These are phyloP conservation scores for Dendryphion nanum DNA, from an alignment of 2,329 filamentous ascomycete species.

Conservation along the genomic window DNA sequence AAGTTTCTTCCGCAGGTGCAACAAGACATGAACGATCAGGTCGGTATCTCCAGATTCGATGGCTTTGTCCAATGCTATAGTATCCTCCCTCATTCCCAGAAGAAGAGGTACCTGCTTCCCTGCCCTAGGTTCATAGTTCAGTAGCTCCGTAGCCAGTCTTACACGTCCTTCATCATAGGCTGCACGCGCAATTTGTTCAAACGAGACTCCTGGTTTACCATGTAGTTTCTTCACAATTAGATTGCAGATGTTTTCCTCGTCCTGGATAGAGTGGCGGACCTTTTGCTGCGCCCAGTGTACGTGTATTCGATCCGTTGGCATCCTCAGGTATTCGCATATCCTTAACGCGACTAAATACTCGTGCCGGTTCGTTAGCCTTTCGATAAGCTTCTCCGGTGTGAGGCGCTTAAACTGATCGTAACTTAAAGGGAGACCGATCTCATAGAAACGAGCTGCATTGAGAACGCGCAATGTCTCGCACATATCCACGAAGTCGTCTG, in stretches of 20 bases:
- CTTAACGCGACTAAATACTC: slow-evolving; percentile 89
- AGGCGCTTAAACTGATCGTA: slow-evolving; percentile 93
- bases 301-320: slow-evolving; percentile 87
- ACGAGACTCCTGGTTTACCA: slow-evolving; percentile 89
- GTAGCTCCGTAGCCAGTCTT: slow-evolving; percentile 82
- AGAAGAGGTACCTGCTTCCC: slow-evolving; percentile 95
- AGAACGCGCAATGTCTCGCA: slow-evolving; percentile 90
- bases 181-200: slow-evolving; percentile 87
- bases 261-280: slow-evolving; percentile 77
- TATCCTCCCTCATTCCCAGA: slow-evolving; percentile 92
- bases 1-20: slow-evolving; percentile 85
- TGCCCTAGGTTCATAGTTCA: slow-evolving; percentile 91
- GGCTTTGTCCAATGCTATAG: slow-evolving; percentile 91
- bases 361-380: slow-evolving; percentile 80
- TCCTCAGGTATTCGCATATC: slow-evolving; percentile 79
- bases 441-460: slow-evolving; percentile 88
- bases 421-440: slow-evolving; percentile 84
- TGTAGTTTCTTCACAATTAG: slow-evolving; percentile 83
- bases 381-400: slow-evolving; percentile 83
- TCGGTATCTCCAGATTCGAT: slow-evolving; percentile 95
- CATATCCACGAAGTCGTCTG: slow-evolving; percentile 98
- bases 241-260: slow-evolving; percentile 84
- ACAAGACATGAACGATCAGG: slow-evolving; percentile 82
- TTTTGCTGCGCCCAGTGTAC: slow-evolving; percentile 97
- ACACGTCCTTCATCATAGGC: slow-evolving; percentile 92